Base-by-base conservation (phyloP, 208 protist species). In the Crithidia acanthocephali region DNA sequence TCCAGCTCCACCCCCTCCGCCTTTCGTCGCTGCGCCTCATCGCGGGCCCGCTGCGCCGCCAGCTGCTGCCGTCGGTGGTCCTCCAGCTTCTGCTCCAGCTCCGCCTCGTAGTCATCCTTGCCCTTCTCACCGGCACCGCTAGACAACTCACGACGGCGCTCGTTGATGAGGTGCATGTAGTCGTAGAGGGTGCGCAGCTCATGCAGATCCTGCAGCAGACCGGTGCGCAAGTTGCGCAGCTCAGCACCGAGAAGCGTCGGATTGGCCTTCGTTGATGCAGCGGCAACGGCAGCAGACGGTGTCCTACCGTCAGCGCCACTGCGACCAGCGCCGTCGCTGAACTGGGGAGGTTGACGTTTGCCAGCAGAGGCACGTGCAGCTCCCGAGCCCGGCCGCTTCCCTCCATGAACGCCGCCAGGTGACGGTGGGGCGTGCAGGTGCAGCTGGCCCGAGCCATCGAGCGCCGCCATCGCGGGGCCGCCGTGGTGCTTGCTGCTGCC, bases 151-250 rank as follows among this genome's bases (percentile, higher is more conserved):
- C 75, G 69, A 1, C 79, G 76, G 27, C 74, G 80, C 2, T 85
- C 56, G 44, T 84, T 72, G 57, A 95, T 92, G 50, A 90, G 68
- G 40, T 79, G 68, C 53, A 84, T 76, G 64, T 93, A 95, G 63
- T 93, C 78, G 77, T 87, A 91, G 60, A 74, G 23, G 22, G 78
- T 40, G 68, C 91, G 89, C n/a, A 95, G 81, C 42, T 83, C 53
- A 58, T 80, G 63, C 1, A 95, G 68, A 32, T 87, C 83, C 30
- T 81, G 74, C 52, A 89, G 57, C n/a, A 95, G 74, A 23, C 85
- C 77, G 28, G 65, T 10, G 35, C 81, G 82, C 13, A 95, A 37
- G 27, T 80, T 70, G 7, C 63, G 68, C 63, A 69, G 58, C 65
- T 79, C 28, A 0, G 74, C 58, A 9, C 74, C 45, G 10, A 70